Percentiles rank a stretch among this genome's conserved stretches.
These are phyloP conservation scores for Agaricus blazei DNA, from an alignment of 768 basidiomycete species.

Conservation along the genomic window DNA sequence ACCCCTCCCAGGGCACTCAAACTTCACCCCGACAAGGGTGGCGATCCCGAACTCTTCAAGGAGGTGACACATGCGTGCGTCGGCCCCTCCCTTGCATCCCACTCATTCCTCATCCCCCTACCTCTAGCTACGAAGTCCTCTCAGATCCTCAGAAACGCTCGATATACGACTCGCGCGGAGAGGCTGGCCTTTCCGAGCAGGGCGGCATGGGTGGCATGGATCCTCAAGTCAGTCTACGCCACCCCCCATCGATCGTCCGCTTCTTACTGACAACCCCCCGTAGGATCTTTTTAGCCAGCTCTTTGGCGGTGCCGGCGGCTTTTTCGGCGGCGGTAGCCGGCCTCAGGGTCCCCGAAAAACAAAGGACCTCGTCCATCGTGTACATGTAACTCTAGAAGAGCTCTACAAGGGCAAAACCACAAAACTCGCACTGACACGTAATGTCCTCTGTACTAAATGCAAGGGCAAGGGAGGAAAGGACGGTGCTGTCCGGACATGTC, in stretches of 20 bases:
- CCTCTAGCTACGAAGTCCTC: slow-evolving; percentile 79
- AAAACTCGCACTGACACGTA: slow-evolving; percentile 94
- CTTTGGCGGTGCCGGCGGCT: slow-evolving; percentile 83
- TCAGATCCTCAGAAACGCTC: slow-evolving; percentile 81
- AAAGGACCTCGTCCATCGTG: slow-evolving; percentile 97
- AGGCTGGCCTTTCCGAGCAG: slow-evolving; percentile 82
- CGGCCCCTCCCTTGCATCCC: neutral
- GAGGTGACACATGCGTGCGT: slow-evolving; percentile 93
- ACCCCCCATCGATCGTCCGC: neutral
- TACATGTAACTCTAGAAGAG: slow-evolving; percentile 95
- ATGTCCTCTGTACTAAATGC: slow-evolving; percentile 90
- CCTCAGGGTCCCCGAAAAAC: slow-evolving; percentile 82
- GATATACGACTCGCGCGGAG: slow-evolving; percentile 87
- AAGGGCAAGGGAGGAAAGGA: slow-evolving; percentile 97
- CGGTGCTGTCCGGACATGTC: slow-evolving; percentile 82
- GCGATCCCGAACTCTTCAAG: slow-evolving; percentile 96
- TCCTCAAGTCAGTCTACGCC: slow-evolving; percentile 60
- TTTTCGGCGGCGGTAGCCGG: slow-evolving; percentile 69
- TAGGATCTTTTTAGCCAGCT: slow-evolving; percentile 96
- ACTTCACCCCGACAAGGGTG: slow-evolving; percentile 91
- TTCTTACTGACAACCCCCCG: slow-evolving; percentile 4
- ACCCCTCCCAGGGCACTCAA: slow-evolving; percentile 59
- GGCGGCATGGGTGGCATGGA: slow-evolving; percentile 97
- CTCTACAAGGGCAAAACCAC: slow-evolving; percentile 99
- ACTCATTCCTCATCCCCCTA: neutral